Base-by-base conservation (phyloP, 2,329 filamentous ascomycete genomes). In the Chrysoporthe puriensis region DNA sequence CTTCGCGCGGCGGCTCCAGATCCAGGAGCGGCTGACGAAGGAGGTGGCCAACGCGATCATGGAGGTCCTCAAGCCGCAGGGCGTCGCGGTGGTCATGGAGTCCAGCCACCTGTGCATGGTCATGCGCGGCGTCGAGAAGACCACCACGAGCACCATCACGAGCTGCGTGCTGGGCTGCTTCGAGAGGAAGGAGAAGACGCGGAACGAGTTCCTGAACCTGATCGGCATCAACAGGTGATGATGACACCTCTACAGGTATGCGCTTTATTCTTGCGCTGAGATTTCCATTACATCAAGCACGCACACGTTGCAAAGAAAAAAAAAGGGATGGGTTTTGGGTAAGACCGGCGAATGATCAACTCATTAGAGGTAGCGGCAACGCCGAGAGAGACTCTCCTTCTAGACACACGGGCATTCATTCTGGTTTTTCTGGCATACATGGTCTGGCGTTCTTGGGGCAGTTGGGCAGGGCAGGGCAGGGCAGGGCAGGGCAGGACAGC, bases 151-250 rank as follows among this genome's bases (percentile, higher is more conserved):
- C 21, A 98, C 96, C 7, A 96, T 96, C 48, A 99, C 96, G 21
- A 97, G 94, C 82, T 98, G 95, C 78, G 96, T 99, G 81, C 87
- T 98, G n/a, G 96, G 96, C 50, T 94, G 94, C 75, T 97, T 99
- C 85, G 90, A 97, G 76, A 90, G 90, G 69, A 93, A 92, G 74
- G 93, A 93, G 70, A 97, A 97, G 85, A 97, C 95, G 13, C 86
- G 96, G 74, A 96, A 97, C 77, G 96, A 99, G 80, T 99, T 99
- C 76, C 81, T 99, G 76, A 97, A 90, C 74, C 85, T 99, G 46
- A 83, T 90, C 44, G 86, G 86, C 50, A 79, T 94, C 66, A 89
- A 92, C 78, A 73, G 74, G 58, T 62, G 48, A 50, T 32, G n/a
- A 42, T 6, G n/a, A n/a, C 34, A 42, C 16, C 16, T 26, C 5